Base-by-base conservation (phyloP, 108 stramenopile genomes). In the Cyclostephanos invisitatus region DNA sequence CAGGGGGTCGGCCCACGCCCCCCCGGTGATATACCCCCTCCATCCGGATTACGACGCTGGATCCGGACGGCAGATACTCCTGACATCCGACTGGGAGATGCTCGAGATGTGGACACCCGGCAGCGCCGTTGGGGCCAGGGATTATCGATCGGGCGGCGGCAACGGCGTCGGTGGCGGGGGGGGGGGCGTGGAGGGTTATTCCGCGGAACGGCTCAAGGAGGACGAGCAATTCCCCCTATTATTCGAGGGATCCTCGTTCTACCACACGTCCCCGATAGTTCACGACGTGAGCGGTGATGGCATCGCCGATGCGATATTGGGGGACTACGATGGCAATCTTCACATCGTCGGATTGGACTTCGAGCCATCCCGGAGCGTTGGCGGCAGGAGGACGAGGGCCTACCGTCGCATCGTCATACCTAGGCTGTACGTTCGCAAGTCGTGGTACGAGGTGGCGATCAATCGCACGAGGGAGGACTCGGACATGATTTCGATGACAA, bases 321-420 rank as follows among this genome's bases (percentile, higher is more conserved):
- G 77, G 0, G 92, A 93, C 67, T 93, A 93, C 56, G 89, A 93
- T 69, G 92, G 92, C 10, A 87, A 88, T 25, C 57, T 93, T 17
- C 87, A 86, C 56, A 71, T 84, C 24, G 77, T 90, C 6, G 89
- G 89, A 27, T 80, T 90, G 79, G 75, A 85, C 47, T 68, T 73
- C 46, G 74, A 73, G 44, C 72, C 25, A 14, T 32, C 32, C 32
- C 32, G 12, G 2, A 53, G 38, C 22, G 18, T 9, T 7, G 18
- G 38, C 29, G 27, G 53, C 0, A 35, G 70, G 24, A 67, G 74
- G 22, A 66, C 59, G 35, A 78, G 89, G 18, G 90, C 81, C 51
- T 91, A 90, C 68, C 73, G 84, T 20, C 76, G 79, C 17, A 77
- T 88, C 2, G 84, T 89, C 24, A 75, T 88, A 22, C 92, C 92